Conservation (phyloP, 495 filamentous ascomycete genomes). For the Staphylotrichum tortipilum region DNA sequence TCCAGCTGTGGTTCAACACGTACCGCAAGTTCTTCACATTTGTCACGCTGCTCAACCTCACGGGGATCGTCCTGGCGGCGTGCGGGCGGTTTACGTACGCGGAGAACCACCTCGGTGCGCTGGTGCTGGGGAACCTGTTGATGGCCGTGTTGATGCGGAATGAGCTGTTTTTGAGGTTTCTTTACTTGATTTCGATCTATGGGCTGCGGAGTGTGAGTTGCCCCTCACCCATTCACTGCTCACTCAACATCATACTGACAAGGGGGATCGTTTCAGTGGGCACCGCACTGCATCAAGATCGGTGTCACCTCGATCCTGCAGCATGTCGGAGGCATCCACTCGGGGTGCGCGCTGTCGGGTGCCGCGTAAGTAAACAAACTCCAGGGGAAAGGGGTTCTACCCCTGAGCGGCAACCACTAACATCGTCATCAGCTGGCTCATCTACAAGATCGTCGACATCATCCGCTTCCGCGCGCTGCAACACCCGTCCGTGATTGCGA, state of each 20-base stretch:
- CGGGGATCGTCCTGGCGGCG: constrained; percentile 31
- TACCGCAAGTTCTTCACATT: constrained; percentile 40
- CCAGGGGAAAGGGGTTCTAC: background rate
- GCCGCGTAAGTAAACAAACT: constrained; percentile 28
- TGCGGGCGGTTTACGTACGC: constrained; percentile 32
- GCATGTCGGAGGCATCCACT: constrained; percentile 40
- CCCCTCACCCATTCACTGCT: background rate
- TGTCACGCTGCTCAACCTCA: constrained; percentile 30
- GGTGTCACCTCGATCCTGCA: constrained; percentile 34
- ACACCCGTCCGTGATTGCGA: constrained; percentile 29
- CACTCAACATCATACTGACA: constrained; percentile 6
- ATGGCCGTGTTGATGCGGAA: constrained; percentile 37
- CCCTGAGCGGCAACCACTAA: background rate
- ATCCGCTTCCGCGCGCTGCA: constrained; percentile 22
- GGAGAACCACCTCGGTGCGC: constrained; percentile 34
- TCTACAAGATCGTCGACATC: constrained; percentile 39
- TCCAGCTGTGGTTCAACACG: constrained; percentile 40
- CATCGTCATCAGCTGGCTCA: constrained; percentile 27
- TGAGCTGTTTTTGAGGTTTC: constrained; percentile 33
- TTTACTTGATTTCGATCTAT: constrained; percentile 36
- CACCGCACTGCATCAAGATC: constrained; percentile 30
- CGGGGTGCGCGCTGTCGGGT: constrained; percentile 37
- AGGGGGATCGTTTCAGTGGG: constrained; percentile 25
- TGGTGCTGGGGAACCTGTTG: constrained; percentile 37
- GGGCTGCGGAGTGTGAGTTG: constrained; percentile 31